A percentile compares a stretch with the other conserved stretches of the same genome.
phyloP scores from a whole-genome alignment of 2,329 filamentous ascomycete genomes.

The Trichoderma gracile region DNA sequence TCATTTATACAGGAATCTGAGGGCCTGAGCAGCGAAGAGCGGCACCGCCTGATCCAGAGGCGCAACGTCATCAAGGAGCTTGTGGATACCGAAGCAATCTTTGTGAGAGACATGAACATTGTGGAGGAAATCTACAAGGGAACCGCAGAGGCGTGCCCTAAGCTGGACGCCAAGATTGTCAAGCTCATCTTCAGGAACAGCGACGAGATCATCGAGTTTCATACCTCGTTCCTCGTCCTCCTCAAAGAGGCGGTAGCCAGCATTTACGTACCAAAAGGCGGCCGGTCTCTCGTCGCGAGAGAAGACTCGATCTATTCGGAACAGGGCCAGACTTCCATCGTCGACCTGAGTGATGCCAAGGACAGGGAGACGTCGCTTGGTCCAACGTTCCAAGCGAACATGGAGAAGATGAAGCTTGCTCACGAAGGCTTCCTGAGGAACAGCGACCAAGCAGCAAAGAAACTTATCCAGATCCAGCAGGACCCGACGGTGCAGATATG shows the following conservation, averaged over 20 bases:
- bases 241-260: constrained; percentile 78
- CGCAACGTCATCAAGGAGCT: constrained; percentile 87
- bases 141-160: constrained; percentile 78
- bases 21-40: constrained; percentile 54
- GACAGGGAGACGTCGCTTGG: constrained; percentile 57
- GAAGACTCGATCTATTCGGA: constrained; percentile 47
- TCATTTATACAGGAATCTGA: constrained; percentile 42
- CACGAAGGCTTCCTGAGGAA: constrained; percentile 65
- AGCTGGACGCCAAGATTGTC: constrained; percentile 79
- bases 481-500: constrained; percentile 72
- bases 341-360: constrained; percentile 52
- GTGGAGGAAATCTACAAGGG: constrained; percentile 97
- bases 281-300: constrained; percentile 45
- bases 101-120: constrained; percentile 94
- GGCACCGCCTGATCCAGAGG: constrained; percentile 75
- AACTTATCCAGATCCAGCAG: constrained; percentile 62
- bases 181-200: constrained; percentile 92
- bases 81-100: constrained; percentile 87
- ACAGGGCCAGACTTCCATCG: constrained; percentile 41
- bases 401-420: constrained; percentile 60
- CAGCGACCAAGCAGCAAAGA: constrained; percentile 62
- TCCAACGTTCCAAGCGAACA: constrained; percentile 55
- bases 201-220: constrained; percentile 85
- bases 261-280: constrained; percentile 69
- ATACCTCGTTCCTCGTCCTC: constrained; percentile 73